Evolutionary conservation across 2,329 filamentous ascomycete genomes (phyloP).

Genomic region (Didymella glomerata): DNA sequence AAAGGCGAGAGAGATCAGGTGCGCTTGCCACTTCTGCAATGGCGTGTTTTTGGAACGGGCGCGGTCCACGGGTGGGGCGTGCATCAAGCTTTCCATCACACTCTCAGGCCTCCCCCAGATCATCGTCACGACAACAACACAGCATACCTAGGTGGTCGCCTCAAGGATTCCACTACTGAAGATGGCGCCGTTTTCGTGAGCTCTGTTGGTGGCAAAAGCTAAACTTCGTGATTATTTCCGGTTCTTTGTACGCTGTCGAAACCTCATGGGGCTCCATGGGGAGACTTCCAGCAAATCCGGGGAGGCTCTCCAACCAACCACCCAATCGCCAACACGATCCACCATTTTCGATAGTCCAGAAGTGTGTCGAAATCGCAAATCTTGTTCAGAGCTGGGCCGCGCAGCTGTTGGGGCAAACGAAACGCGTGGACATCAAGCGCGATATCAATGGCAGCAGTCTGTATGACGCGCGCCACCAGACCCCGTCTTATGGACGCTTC

Average conservation of each 20-base stretch:
- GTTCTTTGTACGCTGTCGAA: background rate
- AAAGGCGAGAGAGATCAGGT: background rate
- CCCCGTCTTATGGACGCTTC: background rate
- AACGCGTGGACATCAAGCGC: background rate
- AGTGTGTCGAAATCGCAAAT: background rate
- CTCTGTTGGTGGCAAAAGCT: background rate
- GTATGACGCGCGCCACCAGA: background rate
- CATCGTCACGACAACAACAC: background rate
- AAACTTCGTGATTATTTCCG: background rate
- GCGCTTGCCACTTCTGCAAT: slow-evolving; percentile 7
- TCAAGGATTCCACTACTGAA: background rate
- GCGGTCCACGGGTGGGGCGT: slow-evolving; percentile 1
- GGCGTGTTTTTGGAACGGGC: background rate
- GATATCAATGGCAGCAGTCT: background rate
- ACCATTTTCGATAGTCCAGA: background rate
- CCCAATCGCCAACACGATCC: background rate
- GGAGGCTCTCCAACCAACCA: background rate
- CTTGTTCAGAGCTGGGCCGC: background rate
- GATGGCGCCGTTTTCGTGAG: background rate
- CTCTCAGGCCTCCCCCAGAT: background rate
- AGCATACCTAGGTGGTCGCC: background rate
- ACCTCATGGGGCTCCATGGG: too few relatives aligned
- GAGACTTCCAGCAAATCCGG: background rate
- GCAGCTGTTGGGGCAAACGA: background rate
- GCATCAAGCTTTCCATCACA: background rate